phyloP scores from a whole-genome alignment of 805 yeast genomes.

The Candida morakotiae region DNA sequence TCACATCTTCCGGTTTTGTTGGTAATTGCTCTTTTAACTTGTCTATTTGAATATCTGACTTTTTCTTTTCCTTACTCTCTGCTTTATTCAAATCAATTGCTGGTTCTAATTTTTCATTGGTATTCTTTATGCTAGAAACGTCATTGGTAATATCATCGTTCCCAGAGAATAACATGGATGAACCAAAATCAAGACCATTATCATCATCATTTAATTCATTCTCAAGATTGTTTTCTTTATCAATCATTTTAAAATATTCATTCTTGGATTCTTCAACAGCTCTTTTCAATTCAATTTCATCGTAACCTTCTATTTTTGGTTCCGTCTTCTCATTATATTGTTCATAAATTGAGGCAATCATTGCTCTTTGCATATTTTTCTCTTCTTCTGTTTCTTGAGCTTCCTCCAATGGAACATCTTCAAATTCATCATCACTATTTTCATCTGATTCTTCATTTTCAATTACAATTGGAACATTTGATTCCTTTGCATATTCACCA shows the following conservation, averaged over 20 bases:
- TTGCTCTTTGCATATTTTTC: constrained; percentile 21
- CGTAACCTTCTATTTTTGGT: constrained; percentile 13
- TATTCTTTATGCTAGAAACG: constrained; percentile 2
- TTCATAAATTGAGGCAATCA: constrained; percentile 35
- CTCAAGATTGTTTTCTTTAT: constrained; percentile 17
- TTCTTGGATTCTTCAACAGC: constrained; percentile 48
- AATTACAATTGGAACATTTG: not conserved
- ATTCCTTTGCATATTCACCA: constrained; percentile 1
- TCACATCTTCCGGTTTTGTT: not conserved
- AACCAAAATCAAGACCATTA: constrained; percentile 13
- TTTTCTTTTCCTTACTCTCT: constrained; percentile 1
- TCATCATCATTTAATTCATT: constrained; percentile 4
- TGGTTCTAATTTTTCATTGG: not conserved
- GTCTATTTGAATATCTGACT: constrained; percentile 1
- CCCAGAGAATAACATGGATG: constrained; percentile 18
- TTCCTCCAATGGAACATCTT: constrained; percentile 54
- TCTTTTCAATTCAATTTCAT: constrained; percentile 35
- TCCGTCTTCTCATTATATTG: constrained; percentile 17
- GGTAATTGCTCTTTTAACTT: not conserved
- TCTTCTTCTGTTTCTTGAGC: constrained; percentile 23
- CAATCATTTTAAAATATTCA: constrained; percentile 31
- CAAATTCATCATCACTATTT: constrained; percentile 35
- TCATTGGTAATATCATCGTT: not conserved
- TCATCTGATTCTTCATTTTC: not conserved
- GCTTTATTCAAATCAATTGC: constrained; percentile 1